Evolutionary conservation across 805 yeast genomes (phyloP).

Genomic region (Lachancea lanzarotensis): DNA sequence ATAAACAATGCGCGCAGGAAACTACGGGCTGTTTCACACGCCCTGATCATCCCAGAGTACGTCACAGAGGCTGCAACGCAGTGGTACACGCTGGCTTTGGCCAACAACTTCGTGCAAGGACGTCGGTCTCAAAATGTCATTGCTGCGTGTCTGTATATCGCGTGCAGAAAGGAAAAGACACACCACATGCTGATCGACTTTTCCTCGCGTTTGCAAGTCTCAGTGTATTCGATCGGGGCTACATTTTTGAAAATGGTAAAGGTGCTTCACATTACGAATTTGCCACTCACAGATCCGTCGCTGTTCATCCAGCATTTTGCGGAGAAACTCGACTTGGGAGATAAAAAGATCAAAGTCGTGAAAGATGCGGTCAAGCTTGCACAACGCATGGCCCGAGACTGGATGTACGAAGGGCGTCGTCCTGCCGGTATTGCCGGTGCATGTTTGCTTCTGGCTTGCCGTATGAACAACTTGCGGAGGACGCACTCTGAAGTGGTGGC

Average conservation of each 20-base stretch:
- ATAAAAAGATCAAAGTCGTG: conserved; percentile 63
- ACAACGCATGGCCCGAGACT: conserved; percentile 85
- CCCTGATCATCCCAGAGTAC: conserved; percentile 73
- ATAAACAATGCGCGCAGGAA: conserved; percentile 74
- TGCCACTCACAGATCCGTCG: conserved; percentile 93
- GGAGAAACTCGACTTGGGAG: conserved; percentile 76
- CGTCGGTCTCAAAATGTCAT: conserved; percentile 90
- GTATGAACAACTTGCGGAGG: conserved; percentile 93
- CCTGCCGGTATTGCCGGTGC: conserved; percentile 99
- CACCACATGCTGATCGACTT: conserved; percentile 96
- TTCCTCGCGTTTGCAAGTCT: conserved; percentile 79
- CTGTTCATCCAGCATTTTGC: conserved; percentile 91
- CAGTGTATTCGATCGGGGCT: conserved; percentile 93
- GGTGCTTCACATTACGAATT: conserved; percentile 61
- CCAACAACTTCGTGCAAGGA: conserved; percentile 93
- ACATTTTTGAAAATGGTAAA: conserved; percentile 92
- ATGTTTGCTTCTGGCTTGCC: conserved; percentile 82
- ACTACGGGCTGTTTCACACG: conserved; percentile 72
- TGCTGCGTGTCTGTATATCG: conserved; percentile 90
- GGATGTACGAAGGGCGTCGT: conserved; percentile 94
- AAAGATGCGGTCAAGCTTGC: conserved; percentile 84
- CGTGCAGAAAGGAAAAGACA: conserved; percentile 86
- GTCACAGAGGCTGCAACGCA: conserved; percentile 81
- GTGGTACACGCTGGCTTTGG: conserved; percentile 83
- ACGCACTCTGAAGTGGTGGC: conserved; percentile 92